Percentiles rank a stretch among this genome's conserved stretches.
Evolutionary conservation across 2,329 filamentous ascomycete genomes (phyloP).

Genomic region (Paradendryphiella salina): DNA sequence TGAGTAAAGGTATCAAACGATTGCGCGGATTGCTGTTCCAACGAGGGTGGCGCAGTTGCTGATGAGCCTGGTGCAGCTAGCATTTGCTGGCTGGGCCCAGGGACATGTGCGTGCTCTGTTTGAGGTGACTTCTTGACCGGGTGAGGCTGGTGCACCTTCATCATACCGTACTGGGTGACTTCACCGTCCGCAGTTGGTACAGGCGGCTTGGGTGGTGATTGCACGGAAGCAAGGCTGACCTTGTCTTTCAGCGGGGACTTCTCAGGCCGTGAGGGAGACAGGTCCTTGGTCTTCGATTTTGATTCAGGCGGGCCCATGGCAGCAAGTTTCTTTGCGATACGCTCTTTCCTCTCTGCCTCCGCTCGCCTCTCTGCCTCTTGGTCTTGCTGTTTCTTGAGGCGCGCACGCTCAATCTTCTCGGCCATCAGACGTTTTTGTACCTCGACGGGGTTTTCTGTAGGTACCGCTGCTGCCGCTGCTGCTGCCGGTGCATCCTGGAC

Average conservation of each 20-base stretch:
- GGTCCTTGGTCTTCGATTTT: constrained; percentile 45
- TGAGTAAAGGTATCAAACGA: constrained; percentile 27
- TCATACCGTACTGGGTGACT: constrained; percentile 64
- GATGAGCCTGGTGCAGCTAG: constrained; percentile 19
- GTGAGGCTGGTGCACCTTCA: constrained; percentile 63
- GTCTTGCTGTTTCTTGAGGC: constrained; percentile 65
- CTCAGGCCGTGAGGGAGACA: constrained; percentile 42
- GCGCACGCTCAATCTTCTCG: constrained; percentile 67
- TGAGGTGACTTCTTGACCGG: constrained; percentile 47
- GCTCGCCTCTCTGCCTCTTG: constrained; percentile 66
- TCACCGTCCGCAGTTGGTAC: constrained; percentile 61
- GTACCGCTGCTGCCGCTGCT: constrained; percentile 44
- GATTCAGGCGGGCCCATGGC: constrained; percentile 62
- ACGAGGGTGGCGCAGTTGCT: constrained; percentile 25
- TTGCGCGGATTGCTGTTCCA: constrained; percentile 21
- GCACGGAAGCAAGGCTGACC: constrained; percentile 39
- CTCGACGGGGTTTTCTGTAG: constrained; percentile 65
- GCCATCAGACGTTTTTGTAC: constrained; percentile 71
- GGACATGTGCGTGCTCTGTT: constrained; percentile 18
- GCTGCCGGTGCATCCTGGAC: constrained; percentile 31
- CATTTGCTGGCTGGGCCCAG: constrained; percentile 16
- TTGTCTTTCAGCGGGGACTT: constrained; percentile 53
- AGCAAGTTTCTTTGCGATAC: constrained; percentile 72
- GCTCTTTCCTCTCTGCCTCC: constrained; percentile 70
- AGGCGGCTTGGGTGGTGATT: constrained; percentile 61